These are phyloP conservation scores for Ganoderma leucocontextum DNA, from an alignment of 1,284 basidiomycete genomes.

Conservation along the genomic window DNA sequence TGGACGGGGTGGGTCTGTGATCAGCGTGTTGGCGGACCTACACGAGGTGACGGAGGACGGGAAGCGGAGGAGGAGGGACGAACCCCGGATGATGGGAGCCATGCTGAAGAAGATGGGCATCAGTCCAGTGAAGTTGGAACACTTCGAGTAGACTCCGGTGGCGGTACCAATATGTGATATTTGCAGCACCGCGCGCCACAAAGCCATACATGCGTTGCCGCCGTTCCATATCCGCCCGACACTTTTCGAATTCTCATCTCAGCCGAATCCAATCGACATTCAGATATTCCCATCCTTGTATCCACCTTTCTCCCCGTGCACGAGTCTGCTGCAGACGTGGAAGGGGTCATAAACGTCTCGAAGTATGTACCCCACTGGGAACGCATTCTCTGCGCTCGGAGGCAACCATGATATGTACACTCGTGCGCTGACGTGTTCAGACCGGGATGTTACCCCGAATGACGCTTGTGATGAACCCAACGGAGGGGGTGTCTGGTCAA, in stretches of 20 bases:
- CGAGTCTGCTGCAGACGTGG: neutral
- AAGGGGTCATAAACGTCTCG: neutral
- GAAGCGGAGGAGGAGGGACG: conserved; percentile 43
- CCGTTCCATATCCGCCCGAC: conserved; percentile 6
- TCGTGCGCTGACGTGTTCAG: neutral
- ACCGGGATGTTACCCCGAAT: neutral
- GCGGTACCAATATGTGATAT: conserved; percentile 13
- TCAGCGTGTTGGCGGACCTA: conserved; percentile 60
- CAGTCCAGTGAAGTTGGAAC: conserved; percentile 43
- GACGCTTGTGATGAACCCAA: neutral
- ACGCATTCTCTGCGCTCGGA: neutral
- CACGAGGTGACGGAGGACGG: conserved; percentile 41
- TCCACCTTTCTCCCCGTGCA: neutral
- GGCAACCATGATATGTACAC: neutral
- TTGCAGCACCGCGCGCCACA: conserved; percentile 10
- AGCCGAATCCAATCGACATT: neutral
- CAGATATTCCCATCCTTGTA: neutral
- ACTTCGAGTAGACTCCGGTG: conserved; percentile 51
- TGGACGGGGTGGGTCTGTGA: conserved; percentile 67
- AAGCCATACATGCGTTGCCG: conserved; percentile 2
- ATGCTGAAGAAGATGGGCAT: conserved; percentile 58
- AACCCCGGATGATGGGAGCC: conserved; percentile 52
- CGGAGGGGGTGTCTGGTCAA: neutral
- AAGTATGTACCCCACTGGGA: neutral
- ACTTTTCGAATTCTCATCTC: neutral